Evolutionary conservation across 2,329 filamentous ascomycete species (phyloP).

Genomic region (Aspergillus awamori): DNA sequence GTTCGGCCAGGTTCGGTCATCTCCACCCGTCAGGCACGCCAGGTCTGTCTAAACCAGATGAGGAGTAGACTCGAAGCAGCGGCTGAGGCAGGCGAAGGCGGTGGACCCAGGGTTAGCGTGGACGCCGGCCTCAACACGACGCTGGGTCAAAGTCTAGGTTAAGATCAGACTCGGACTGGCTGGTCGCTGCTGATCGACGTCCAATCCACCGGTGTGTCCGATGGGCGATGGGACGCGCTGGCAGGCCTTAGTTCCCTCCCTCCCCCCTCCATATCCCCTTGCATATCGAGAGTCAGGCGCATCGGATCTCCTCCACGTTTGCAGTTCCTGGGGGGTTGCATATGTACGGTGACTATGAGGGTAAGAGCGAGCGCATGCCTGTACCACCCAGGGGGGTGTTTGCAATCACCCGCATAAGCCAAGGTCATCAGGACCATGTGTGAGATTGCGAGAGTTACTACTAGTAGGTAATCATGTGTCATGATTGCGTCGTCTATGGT

Average conservation of each 20-base stretch:
- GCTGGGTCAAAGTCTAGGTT: neutral
- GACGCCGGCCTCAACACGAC: slow-evolving; percentile 1
- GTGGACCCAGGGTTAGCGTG: neutral
- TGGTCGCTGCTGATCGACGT: slow-evolving; percentile 1
- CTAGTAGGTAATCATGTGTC: slow-evolving; percentile 2
- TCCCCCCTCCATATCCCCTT: slow-evolving; percentile 7
- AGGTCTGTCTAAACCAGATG: slow-evolving; percentile 3
- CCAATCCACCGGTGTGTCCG: slow-evolving; percentile 13
- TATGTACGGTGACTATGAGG: slow-evolving; percentile 17
- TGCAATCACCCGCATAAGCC: slow-evolving; percentile 1
- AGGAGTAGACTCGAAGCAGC: neutral
- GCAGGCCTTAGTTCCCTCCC: neutral
- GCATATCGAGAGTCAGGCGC: slow-evolving; percentile 10
- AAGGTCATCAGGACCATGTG: neutral
- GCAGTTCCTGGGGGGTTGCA: slow-evolving; percentile 9
- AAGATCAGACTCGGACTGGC: neutral
- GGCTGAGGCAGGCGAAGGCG: neutral
- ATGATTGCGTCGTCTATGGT: slow-evolving; percentile 4
- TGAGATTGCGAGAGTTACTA: neutral
- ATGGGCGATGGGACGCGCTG: slow-evolving; percentile 4
- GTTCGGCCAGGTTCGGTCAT: slow-evolving; percentile 1
- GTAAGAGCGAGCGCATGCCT: slow-evolving; percentile 5
- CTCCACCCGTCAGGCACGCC: slow-evolving; percentile 9
- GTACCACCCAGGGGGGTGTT: neutral
- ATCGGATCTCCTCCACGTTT: slow-evolving; percentile 16